phyloP scores from a whole-genome alignment of 2,329 filamentous ascomycete species.

The Hypoxylon sp. region DNA sequence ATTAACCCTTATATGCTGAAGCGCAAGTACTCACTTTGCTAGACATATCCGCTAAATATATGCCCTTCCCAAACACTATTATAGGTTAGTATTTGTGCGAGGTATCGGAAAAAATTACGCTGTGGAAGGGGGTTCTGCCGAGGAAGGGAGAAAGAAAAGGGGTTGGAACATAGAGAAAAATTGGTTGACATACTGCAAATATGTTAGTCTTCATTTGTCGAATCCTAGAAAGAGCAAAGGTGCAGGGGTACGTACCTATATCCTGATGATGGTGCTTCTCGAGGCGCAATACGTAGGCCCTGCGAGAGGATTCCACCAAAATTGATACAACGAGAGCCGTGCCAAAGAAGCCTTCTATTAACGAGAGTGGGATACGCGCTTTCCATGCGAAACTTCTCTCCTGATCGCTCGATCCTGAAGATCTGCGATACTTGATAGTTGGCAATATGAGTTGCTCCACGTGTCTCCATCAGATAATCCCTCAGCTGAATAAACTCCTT shows the following conservation, averaged over 20 bases:
- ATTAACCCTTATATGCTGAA: background rate
- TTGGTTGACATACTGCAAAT: conserved; percentile 26
- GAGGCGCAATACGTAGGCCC: conserved; percentile 89
- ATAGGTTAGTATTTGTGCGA: conserved; percentile 14
- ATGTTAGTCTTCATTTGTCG: conserved; percentile 23
- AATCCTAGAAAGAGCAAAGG: background rate
- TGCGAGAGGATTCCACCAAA: conserved; percentile 90
- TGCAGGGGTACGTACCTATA: conserved; percentile 66
- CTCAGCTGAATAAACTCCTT: conserved; percentile 76
- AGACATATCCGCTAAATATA: conserved; percentile 89
- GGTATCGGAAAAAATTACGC: background rate
- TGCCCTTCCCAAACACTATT: conserved; percentile 86
- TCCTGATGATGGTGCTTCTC: conserved; percentile 82
- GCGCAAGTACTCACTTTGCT: conserved; percentile 67
- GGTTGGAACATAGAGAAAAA: background rate
- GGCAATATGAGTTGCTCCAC: conserved; percentile 75
- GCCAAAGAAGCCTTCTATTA: conserved; percentile 86
- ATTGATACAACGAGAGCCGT: conserved; percentile 86
- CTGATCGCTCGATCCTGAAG: conserved; percentile 84
- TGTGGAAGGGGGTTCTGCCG: background rate
- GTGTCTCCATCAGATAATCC: conserved; percentile 76
- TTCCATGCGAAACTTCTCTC: conserved; percentile 79
- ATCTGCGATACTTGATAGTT: conserved; percentile 78
- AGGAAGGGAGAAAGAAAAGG: background rate
- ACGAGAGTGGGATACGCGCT: conserved; percentile 65